Conservation (phyloP, 345 rosid genomes). For the Raphanus sativus region DNA sequence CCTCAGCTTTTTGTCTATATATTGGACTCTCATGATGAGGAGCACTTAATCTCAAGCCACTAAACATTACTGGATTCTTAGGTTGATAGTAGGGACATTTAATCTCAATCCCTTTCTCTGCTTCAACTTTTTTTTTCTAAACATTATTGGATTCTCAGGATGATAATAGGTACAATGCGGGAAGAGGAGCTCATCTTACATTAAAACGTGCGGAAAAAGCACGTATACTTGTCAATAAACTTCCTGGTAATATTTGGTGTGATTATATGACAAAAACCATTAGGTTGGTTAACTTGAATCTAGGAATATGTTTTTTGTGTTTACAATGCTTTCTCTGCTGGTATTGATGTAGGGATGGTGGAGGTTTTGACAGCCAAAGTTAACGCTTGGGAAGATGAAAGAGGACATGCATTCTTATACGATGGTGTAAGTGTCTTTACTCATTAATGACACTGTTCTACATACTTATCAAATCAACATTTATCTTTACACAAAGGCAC, state of each 20-base stretch:
- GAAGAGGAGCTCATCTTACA: slow-evolving; percentile 71
- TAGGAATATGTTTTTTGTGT: neutral
- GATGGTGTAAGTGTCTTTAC: slow-evolving; percentile 65
- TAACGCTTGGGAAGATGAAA: slow-evolving; percentile 67
- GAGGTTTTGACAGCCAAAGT: slow-evolving; percentile 55
- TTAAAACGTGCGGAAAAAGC: slow-evolving; percentile 82
- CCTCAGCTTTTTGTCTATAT: neutral
- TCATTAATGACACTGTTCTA: slow-evolving; percentile 3
- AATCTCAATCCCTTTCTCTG: neutral
- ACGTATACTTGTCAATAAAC: slow-evolving; percentile 57
- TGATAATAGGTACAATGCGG: slow-evolving; percentile 73
- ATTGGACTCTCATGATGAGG: neutral
- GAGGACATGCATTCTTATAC: slow-evolving; percentile 58
- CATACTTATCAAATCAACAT: neutral
- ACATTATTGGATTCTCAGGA: slow-evolving; percentile 45
- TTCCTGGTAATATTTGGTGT: slow-evolving; percentile 56
- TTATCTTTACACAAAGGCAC: neutral
- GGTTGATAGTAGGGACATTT: neutral
- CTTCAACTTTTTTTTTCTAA: neutral
- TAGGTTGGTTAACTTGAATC: neutral
- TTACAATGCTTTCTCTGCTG: slow-evolving; percentile 11
- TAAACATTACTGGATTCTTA: no score
- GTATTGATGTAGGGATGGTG: slow-evolving; percentile 52
- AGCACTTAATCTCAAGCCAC: neutral
- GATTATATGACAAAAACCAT: neutral